These are phyloP conservation scores for Emericellopsis atlantica DNA, from an alignment of 2,329 filamentous ascomycete genomes.

Conservation along the genomic window DNA sequence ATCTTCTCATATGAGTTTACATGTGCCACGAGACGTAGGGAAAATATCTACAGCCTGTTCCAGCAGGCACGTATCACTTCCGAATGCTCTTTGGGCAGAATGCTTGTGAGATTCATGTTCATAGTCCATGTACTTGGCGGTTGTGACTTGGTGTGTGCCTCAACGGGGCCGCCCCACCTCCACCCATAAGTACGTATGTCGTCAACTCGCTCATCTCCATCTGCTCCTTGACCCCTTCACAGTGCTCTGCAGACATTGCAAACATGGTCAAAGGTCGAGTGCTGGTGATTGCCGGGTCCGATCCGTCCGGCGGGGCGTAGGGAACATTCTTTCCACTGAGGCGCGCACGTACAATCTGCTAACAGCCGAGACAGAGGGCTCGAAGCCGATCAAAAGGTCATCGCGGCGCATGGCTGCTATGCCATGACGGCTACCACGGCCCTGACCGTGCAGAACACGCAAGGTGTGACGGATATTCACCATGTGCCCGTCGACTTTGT, in stretches of 20 bases:
- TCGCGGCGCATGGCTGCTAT: conserved; percentile 85
- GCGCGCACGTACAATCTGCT: conserved; percentile 3
- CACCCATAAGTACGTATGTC: no score
- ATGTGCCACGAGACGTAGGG: no score
- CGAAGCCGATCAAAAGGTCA: conserved; percentile 91
- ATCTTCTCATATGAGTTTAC: no score
- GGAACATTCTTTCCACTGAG: conserved; percentile 12
- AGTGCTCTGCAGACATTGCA: neutral
- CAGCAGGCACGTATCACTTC: no score
- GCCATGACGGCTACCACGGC: conserved; percentile 93
- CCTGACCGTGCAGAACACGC: conserved; percentile 90
- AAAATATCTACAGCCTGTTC: no score
- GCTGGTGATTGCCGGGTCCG: conserved; percentile 76
- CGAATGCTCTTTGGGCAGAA: no score
- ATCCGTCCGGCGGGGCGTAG: conserved; percentile 80
- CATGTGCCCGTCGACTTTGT: conserved; percentile 68
- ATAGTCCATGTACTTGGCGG: neutral
- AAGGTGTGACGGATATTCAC: conserved; percentile 72
- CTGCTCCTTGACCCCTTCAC: neutral
- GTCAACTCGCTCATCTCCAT: neutral
- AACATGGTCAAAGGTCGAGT: conserved; percentile 38
- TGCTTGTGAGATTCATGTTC: no score
- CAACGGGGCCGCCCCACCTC: neutral
- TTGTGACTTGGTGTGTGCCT: neutral
- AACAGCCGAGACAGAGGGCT: conserved; percentile 50